Base-by-base conservation (phyloP, 2,329 filamentous ascomycete genomes). In the Ceratocystiopsis sp. region DNA sequence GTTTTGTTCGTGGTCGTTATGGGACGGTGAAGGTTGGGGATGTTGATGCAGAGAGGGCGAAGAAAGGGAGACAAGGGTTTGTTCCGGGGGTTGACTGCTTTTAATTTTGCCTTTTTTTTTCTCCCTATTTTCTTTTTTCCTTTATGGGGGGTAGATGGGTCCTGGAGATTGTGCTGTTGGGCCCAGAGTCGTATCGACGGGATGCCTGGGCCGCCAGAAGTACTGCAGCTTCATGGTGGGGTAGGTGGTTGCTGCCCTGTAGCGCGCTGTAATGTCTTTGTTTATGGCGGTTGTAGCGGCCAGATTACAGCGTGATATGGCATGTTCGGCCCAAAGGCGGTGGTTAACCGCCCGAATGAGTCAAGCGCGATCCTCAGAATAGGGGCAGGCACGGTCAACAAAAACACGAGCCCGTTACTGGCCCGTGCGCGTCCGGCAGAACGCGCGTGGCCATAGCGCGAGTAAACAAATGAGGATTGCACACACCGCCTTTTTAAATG, bases 341-440 rank as follows among this genome's bases (percentile, higher is more conserved):
- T 29, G 25, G 6, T 29, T 29, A 7, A 8, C 25, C 9, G 25
- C 25, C 25, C 25, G 25, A 29, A 29, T 8, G 25, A 29, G 25
- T 29, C 25, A 29, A 29, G 25, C 25, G 25, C 25, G 25, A 29
- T 29, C 25, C 25, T 32, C 18, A 16, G 18, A 42, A 38, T 34
- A 42, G 38, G 37, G 37, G 29, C 19, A 42, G 34, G 12, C 12
- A 12, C n/a, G 35, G 17, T 32, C 35, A 39, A 40, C 25, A 19
- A 41, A 39, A 44, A 39, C 42, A 37, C 25, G 34, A 44, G 14
- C 7, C 46, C 37, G 36, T 21, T 4, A 25, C 14, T 48, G 48
- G 48, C 43, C 48, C 44, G 48, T 49, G 48, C 48, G 38, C 42
- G 42, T 34, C 16, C 40, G 42, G 45, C 43, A 45, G 43, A 44